Evolutionary conservation across 441 rosid species (phyloP), one percentile per base, ranked within the genome.

Genomic region (Adansonia gregorii): DNA sequence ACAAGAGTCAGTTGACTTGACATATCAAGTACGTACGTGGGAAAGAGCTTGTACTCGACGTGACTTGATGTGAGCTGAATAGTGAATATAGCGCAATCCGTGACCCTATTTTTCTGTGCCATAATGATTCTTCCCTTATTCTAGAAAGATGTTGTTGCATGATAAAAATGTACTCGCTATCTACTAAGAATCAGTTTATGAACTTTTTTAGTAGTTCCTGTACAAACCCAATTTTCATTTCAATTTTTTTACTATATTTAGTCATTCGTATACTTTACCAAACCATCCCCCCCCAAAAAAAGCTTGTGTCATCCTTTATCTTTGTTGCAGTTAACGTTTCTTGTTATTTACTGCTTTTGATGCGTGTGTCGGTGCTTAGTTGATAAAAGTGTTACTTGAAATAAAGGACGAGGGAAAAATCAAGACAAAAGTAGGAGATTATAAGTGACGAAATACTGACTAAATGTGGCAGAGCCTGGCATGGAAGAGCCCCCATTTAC

Each of bases 401-500:
- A 11, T 61, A 27, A 12, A 61, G 67, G 1, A 31, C 41, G 8
- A 1, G 0, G n/a, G 7, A 49, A 49, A 51, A 15, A 39, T 39
- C 6, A 45, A 10, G 11, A 5, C 9, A 5, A 66, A 63, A 7
- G 52, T 55, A 63, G 1, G 68, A 83, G 52, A 51, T 27, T 7
- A 54, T 54, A 51, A 72, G 65, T 46, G 63, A 63, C 15, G 41
- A 12, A 52, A 67, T 55, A 83, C 93, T 89, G 0, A 94, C 97
- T 83, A 78, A 94, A 83, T 20, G 98, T 92, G 58, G 98, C 94
- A 7, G 97, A 80, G 72, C 69, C 87, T 0, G 89, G 83, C 83
- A 87, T 85, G 74, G 96, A 84, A 72, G 88, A 65, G 27, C 98
- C 98, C 20, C 87, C 84, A 11, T 78, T 80, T 4, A 41, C 88